These are phyloP conservation scores for Candida insectorum DNA, from an alignment of 805 yeast species.

Conservation along the genomic window DNA sequence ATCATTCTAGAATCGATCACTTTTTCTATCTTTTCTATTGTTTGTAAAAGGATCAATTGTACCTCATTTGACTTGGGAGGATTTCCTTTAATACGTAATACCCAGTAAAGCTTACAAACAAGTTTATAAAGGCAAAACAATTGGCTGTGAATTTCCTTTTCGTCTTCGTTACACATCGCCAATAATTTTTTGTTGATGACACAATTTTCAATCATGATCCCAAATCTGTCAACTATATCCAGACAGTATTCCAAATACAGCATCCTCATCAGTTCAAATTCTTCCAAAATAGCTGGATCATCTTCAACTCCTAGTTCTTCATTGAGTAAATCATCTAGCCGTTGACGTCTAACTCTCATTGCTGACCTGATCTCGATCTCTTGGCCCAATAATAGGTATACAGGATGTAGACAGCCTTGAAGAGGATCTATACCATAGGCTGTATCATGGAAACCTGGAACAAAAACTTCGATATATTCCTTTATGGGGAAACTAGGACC, in stretches of 20 bases:
- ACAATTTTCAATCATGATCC: neutral
- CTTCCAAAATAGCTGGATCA: no score
- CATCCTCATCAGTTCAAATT: slow-evolving; percentile 1
- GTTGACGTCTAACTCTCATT: neutral
- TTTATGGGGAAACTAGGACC: slow-evolving; percentile 15
- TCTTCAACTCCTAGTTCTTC: neutral
- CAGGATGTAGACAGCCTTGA: slow-evolving; percentile 19
- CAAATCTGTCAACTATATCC: neutral
- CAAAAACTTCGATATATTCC: slow-evolving; percentile 12
- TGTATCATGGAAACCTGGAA: slow-evolving; percentile 7
- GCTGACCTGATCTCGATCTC: slow-evolving; percentile 4
- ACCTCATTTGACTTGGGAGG: slow-evolving; percentile 1
- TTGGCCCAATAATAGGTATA: slow-evolving; percentile 18
- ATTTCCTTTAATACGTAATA: slow-evolving; percentile 1
- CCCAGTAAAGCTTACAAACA: slow-evolving; percentile 2
- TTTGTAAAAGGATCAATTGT: slow-evolving; percentile 1
- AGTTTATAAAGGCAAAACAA: slow-evolving; percentile 1
- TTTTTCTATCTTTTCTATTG: neutral
- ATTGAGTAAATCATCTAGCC: neutral
- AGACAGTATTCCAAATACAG: slow-evolving; percentile 1
- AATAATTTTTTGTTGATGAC: neutral
- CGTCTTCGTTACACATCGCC: slow-evolving; percentile 1
- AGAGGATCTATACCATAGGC: slow-evolving; percentile 20
- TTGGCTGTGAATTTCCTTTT: neutral
- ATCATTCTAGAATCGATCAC: slow-evolving; percentile 5